Base-by-base conservation (phyloP, 164 flowering plant species). In the Vitis cinerea region DNA sequence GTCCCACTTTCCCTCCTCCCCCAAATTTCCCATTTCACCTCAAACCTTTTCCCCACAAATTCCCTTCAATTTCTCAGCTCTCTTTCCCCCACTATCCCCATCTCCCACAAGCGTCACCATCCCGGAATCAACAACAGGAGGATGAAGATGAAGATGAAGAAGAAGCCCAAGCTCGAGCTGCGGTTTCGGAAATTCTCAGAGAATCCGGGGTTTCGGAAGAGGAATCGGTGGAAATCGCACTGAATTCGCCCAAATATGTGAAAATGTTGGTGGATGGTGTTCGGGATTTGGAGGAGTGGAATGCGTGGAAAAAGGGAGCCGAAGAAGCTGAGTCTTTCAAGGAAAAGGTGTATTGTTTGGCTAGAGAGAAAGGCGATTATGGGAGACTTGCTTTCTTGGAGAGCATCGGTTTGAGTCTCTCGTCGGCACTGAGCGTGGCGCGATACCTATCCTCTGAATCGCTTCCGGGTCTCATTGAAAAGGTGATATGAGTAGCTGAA, bases 341-440 rank as follows among this genome's bases (percentile, higher is more conserved):
- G 77, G 77, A 77, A 77, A 92, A 87, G 74, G 84, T 90, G 19
- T 66, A 71, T 67, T 72, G 48, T 51, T 76, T 92, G 82, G 97
- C 90, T 7, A 84, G 79, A 78, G 84, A 83, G 83, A 94, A 88
- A 75, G 91, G 94, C 17, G 97, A 92, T 75, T 71, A 75, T 57
- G 97, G 97, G 7, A 72, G 86, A 10, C 80, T 94, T 66, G 88
- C 99, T 3, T 89, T 85, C 55, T 83, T 94, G 84, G 99, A 94
- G 83, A 90, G 96, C 63, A 16, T 88, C 59, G 97, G 97, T 0
- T 69, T 94, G 71, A 80, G 76, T 67, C 77, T 89, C 12, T 70
- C 84, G 37, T 81, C 90, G 12, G 87, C 97, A 1, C 75, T 80
- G 70, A 83, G 80, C 74, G 71, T 88, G 16, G 90, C 97, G 1